Evolutionary conservation across 495 filamentous ascomycete species (phyloP).

Genomic region (Penicillium angulare): DNA sequence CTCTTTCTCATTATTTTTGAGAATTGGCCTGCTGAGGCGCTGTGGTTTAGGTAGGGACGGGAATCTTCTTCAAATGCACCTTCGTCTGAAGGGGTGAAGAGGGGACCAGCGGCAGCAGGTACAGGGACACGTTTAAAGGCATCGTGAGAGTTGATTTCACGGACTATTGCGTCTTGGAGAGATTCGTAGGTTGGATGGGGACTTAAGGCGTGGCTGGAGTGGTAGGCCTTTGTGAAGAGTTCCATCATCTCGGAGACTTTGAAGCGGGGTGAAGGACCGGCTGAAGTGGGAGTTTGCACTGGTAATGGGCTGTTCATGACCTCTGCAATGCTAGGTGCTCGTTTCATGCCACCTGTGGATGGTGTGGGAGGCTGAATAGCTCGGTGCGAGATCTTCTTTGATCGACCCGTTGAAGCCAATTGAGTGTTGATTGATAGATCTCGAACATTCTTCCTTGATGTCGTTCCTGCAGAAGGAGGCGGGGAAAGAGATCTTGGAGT

Average conservation of each 20-base stretch:
- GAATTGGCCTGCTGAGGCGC: slow-evolving; percentile 27
- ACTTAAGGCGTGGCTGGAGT: slow-evolving; percentile 28
- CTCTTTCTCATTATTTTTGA: slow-evolving; percentile 31
- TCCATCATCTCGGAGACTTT: slow-evolving; percentile 46
- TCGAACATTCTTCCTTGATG: slow-evolving; percentile 38
- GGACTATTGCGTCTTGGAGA: slow-evolving; percentile 46
- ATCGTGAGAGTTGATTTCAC: slow-evolving; percentile 50
- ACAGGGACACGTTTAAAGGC: slow-evolving; percentile 41
- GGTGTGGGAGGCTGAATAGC: slow-evolving; percentile 46
- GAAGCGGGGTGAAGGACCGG: slow-evolving; percentile 24
- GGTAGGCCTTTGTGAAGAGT: slow-evolving; percentile 41
- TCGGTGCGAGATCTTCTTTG: slow-evolving; percentile 38
- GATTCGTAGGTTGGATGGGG: slow-evolving; percentile 43
- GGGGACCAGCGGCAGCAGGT: slow-evolving; percentile 29
- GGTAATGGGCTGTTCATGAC: slow-evolving; percentile 45
- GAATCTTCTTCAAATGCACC: slow-evolving; percentile 20
- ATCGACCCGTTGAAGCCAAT: slow-evolving; percentile 30
- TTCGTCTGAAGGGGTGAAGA: slow-evolving; percentile 36
- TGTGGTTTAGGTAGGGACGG: slow-evolving; percentile 17
- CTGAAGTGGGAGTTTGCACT: slow-evolving; percentile 18
- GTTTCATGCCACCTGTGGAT: slow-evolving; percentile 21
- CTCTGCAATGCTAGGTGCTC: slow-evolving; percentile 43
- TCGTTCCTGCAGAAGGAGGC: slow-evolving; percentile 13
- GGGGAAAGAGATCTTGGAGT: slow-evolving; percentile 15
- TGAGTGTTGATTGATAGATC: slow-evolving; percentile 46